Percentiles rank a stretch among this genome's conserved stretches.
Conservation (phyloP, 257 asterid genomes). For the Solanum boliviense region DNA sequence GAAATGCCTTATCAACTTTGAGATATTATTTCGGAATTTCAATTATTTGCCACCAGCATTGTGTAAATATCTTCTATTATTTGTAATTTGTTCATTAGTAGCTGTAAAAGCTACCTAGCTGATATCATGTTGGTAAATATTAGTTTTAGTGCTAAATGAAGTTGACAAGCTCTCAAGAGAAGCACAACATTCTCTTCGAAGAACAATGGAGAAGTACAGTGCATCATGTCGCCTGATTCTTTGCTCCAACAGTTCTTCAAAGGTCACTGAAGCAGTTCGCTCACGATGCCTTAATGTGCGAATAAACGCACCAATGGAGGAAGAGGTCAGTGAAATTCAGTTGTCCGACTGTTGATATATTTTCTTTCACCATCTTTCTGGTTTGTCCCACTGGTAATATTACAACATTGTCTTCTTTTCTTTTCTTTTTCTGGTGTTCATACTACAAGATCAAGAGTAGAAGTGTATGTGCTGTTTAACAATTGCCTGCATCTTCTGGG, state of each 20-base stretch:
- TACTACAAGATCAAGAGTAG: neutral
- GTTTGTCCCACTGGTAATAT: neutral
- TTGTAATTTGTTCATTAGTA: neutral
- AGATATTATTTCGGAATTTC: neutral
- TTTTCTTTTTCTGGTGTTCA: neutral
- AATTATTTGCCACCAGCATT: neutral
- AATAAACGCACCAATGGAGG: conserved; percentile 76
- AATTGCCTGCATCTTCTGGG: neutral
- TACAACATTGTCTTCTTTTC: neutral
- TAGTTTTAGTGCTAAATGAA: conserved; percentile 90
- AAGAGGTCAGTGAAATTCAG: conserved; percentile 43
- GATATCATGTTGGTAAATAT: conserved; percentile 11
- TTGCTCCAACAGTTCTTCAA: conserved; percentile 97
- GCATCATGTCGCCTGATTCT: conserved; percentile 81
- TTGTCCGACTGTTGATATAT: neutral
- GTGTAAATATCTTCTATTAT: neutral
- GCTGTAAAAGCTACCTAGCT: conserved; percentile 8
- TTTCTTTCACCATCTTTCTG: neutral
- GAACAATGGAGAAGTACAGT: conserved; percentile 99
- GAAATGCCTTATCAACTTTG: neutral
- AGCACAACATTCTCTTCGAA: conserved; percentile 96
- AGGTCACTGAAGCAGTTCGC: conserved; percentile 95
- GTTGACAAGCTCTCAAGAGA: conserved; percentile 97
- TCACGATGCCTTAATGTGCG: conserved; percentile 92
- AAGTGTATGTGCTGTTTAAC: neutral